Conservation (phyloP, 2,329 filamentous ascomycete genomes). For the Westerdykella ornata region DNA sequence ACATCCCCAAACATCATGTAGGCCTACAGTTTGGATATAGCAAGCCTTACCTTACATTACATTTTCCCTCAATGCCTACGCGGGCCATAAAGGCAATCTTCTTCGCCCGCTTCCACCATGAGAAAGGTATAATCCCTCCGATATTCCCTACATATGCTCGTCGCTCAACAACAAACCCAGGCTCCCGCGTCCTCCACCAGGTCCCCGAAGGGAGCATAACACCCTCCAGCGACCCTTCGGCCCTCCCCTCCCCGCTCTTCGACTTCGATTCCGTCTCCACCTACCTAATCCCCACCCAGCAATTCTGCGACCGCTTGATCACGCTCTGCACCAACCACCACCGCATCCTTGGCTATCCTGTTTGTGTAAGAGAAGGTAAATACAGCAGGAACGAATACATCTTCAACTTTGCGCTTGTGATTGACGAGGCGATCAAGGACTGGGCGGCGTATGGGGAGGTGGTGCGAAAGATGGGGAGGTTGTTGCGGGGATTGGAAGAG, state of each 20-base stretch:
- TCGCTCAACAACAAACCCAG: conserved; percentile 34
- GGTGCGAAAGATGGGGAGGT: conserved; percentile 73
- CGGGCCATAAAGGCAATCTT: conserved; percentile 56
- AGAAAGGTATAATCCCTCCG: conserved; percentile 36
- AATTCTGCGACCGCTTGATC: conserved; percentile 88
- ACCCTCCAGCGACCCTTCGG: conserved; percentile 35
- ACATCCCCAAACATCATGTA: neutral
- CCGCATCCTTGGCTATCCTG: conserved; percentile 78
- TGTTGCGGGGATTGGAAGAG: conserved; percentile 86
- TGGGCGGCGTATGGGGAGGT: conserved; percentile 77
- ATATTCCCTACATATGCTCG: no score
- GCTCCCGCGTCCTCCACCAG: conserved; percentile 58
- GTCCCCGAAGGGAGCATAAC: conserved; percentile 55
- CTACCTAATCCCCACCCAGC: conserved; percentile 90
- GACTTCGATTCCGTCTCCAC: conserved; percentile 81
- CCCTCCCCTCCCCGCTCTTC: conserved; percentile 59
- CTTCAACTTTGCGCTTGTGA: conserved; percentile 90
- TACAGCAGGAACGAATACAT: conserved; percentile 95
- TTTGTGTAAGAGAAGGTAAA: conserved; percentile 69
- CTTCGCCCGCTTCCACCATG: conserved; percentile 60
- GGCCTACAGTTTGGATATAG: neutral
- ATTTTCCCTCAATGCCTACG: conserved; percentile 26
- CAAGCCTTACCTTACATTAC: neutral
- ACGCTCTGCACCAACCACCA: conserved; percentile 70
- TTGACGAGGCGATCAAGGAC: conserved; percentile 59